Evolutionary conservation across 2,329 filamentous ascomycete species (phyloP), one percentile per base, ranked within the genome.

Genomic region (Fusarium bulbicola): DNA sequence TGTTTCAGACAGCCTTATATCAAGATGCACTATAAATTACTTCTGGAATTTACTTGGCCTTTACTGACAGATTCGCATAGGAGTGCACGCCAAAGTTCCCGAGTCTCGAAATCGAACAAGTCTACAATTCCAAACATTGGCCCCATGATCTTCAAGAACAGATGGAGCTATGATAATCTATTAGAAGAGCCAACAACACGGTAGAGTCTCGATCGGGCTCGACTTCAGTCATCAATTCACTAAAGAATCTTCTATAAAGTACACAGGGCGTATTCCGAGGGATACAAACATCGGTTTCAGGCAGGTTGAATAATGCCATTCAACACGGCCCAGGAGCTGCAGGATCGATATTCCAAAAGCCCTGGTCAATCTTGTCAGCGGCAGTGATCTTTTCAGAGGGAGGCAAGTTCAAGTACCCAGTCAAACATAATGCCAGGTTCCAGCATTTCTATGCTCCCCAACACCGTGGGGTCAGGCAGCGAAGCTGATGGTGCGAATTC

Each of bases 311-410:
- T 9, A 11, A 2, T 7, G 2, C 3, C 8, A 4, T 13, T 54
- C n/a, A 60, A 28, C 18, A 28, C 3, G 28, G 24, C 13, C 24
- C 26, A 14, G 58, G 28, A 36, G 30, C 37, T 28, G 58, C 9
- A n/a, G 36, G n/a, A 11, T 60, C 58, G 7, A 60, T 18, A 7
- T 54, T 60, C 58, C 58, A 60, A n/a, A 54, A 60, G 9, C 47
- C 46, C 58, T 60, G 1, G n/a, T 16, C 7, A 4, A 28, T 14
- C 3, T 18, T 14, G 12, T 60, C 37, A 60, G 58, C n/a, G 21
- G n/a, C 1, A 26, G 13, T 15, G 8, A 12, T 18, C 7, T 5
- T 28, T 15, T n/a, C n/a, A 39, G 12, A 21, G 18, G 1, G 21
- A 20, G 13, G 3, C 1, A 16, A 9, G 13, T 40, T 28, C n/a